These are phyloP conservation scores for Phaeotremella skinneri DNA, from an alignment of 768 basidiomycete species.

Conservation along the genomic window DNA sequence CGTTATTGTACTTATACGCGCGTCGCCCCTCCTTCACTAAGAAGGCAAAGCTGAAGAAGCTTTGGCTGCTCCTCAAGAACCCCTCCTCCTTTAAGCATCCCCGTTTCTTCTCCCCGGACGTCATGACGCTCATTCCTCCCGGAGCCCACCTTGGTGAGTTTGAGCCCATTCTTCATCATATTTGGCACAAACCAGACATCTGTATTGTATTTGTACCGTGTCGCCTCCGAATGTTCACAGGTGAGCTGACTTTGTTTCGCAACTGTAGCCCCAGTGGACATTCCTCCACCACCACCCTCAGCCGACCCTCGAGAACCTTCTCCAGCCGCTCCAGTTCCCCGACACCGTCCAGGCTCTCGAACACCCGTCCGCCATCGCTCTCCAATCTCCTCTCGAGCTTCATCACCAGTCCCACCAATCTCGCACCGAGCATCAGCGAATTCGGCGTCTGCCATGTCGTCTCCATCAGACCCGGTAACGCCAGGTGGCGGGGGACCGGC, in stretches of 20 bases:
- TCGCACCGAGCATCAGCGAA: slow-evolving; percentile 7
- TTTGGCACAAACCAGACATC: no score
- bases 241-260: slow-evolving; percentile 3
- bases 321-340: slow-evolving; percentile 15
- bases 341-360: slow-evolving; percentile 21
- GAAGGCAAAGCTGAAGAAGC: no score
- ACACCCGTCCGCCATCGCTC: slow-evolving; percentile 36
- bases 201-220: background rate
- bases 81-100: background rate
- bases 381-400: slow-evolving; percentile 17
- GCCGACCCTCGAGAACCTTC: slow-evolving; percentile 47
- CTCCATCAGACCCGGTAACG: background rate
- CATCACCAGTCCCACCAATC: slow-evolving; percentile 18
- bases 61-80: no score
- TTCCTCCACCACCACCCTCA: slow-evolving; percentile 42
- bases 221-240: background rate
- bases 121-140: slow-evolving; percentile 33
- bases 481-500: background rate
- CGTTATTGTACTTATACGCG: no score
- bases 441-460: background rate
- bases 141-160: slow-evolving; percentile 40
- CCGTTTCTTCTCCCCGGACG: background rate
- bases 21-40: no score
- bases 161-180: background rate
- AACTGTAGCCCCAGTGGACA: slow-evolving; percentile 34